Percentiles rank a stretch among this genome's conserved stretches.
Conservation (phyloP, 192 early-diverging fungal species). For the Obelidium mucronatum region DNA sequence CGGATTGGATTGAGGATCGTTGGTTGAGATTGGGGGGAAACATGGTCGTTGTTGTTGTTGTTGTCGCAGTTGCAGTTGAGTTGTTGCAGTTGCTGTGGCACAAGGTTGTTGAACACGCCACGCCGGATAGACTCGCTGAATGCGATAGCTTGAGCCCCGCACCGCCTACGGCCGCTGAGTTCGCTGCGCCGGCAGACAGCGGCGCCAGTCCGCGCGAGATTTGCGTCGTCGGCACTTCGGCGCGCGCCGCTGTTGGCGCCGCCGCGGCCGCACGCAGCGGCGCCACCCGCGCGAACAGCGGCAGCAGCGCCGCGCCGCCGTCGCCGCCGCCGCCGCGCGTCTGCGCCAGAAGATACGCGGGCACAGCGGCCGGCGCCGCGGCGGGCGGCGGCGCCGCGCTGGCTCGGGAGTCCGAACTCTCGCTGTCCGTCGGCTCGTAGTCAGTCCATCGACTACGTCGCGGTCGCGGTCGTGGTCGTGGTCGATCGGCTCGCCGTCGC, state of each 20-base stretch:
- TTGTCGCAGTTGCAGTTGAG: not conserved
- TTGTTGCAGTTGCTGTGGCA: not conserved
- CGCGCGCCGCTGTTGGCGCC: not conserved
- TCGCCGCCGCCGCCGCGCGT: not conserved
- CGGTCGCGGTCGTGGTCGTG: no score
- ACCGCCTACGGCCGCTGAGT: no score
- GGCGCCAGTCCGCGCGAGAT: not conserved
- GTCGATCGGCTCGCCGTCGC: no score
- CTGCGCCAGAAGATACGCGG: not conserved
- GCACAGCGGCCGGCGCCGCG: not conserved
- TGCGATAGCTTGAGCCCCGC: no score
- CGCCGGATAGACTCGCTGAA: no score
- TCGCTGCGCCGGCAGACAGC: no score
- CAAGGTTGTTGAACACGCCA: no score
- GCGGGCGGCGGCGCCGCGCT: not conserved
- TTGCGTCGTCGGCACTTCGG: not conserved
- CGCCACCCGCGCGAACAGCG: not conserved
- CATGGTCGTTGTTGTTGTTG: not conserved
- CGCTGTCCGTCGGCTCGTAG: not conserved
- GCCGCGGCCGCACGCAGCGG: not conserved
- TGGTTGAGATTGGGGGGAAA: not conserved
- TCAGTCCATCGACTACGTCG: no score
- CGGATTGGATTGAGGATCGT: no score
- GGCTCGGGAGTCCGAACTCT: not conserved
- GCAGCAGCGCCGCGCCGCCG: not conserved